Evolutionary conservation across 768 basidiomycete species (phyloP).

Genomic region (Mycena alexandri): DNA sequence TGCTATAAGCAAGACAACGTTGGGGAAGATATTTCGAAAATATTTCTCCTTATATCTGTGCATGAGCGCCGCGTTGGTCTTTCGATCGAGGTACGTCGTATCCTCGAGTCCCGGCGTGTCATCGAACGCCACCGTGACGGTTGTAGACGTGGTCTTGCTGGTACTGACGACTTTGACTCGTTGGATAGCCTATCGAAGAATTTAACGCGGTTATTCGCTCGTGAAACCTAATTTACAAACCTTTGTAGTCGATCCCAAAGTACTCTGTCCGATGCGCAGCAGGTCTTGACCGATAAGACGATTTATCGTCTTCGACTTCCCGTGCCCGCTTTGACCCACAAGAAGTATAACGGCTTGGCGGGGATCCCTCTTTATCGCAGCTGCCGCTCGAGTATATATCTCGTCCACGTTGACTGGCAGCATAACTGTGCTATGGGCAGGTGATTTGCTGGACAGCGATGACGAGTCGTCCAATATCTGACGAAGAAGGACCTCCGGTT

Average conservation of each 20-base stretch:
- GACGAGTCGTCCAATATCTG: conserved; percentile 1
- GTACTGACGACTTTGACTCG: no score
- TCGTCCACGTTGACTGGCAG: conserved; percentile 5
- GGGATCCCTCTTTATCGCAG: conserved; percentile 10
- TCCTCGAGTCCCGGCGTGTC: conserved; percentile 22
- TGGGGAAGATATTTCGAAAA: conserved; percentile 9
- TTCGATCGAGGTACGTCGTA: conserved; percentile 10
- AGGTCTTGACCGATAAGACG: no score
- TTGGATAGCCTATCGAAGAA: no score
- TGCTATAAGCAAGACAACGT: conserved; percentile 13
- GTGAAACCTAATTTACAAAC: no score
- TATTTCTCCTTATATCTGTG: conserved; percentile 10
- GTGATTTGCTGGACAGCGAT: background rate
- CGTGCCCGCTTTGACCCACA: conserved; percentile 19
- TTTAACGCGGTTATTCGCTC: no score
- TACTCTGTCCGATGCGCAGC: no score
- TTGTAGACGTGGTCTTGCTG: no score
- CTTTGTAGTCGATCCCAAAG: no score
- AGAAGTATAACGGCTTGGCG: no score
- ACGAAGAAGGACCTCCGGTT: conserved; percentile 9
- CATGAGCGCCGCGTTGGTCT: conserved; percentile 12
- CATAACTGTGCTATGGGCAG: background rate
- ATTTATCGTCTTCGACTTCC: conserved; percentile 23
- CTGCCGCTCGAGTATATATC: conserved; percentile 7
- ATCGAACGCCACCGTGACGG: background rate